Evolutionary conservation across 75 land plant species (phyloP).

Genomic region (Isoetes taiwanensis): DNA sequence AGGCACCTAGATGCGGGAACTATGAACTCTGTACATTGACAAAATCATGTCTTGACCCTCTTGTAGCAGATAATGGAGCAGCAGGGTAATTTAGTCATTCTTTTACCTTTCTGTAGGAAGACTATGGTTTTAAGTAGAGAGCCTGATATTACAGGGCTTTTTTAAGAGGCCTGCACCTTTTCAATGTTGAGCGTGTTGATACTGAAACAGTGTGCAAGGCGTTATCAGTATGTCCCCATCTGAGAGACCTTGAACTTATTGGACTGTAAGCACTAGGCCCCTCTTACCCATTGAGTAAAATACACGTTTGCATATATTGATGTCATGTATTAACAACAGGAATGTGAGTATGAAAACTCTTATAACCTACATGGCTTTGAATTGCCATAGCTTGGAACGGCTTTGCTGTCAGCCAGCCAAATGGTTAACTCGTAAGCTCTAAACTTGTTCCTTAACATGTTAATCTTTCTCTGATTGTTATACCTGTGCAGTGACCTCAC

Average conservation of each 20-base stretch:
- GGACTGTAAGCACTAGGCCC: constrained; percentile 52
- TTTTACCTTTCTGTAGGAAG: constrained; percentile 1
- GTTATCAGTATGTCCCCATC: constrained; percentile 45
- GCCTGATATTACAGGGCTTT: constrained; percentile 26
- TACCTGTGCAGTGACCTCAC: not conserved
- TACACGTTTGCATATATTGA: not conserved
- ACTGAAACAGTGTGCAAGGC: constrained; percentile 38
- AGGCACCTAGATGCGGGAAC: not conserved
- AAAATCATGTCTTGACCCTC: constrained; percentile 42
- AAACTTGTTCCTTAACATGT: not conserved
- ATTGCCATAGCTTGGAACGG: constrained; percentile 45
- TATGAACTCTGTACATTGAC: constrained; percentile 27
- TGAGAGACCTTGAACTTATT: constrained; percentile 64
- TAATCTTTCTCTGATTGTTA: not conserved
- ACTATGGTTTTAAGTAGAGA: too few species aligned
- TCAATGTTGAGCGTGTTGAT: constrained; percentile 66
- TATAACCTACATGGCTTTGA: constrained; percentile 34
- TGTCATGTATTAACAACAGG: constrained; percentile 15
- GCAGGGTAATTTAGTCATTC: constrained; percentile 41
- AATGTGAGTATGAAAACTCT: constrained; percentile 40
- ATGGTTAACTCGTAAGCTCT: not conserved
- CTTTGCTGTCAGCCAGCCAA: constrained; percentile 57
- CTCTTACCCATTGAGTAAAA: not conserved
- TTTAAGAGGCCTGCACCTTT: constrained; percentile 57
- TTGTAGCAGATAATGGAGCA: constrained; percentile 33